Conservation (phyloP, 441 rosid species). For the Syzygium malaccense region DNA sequence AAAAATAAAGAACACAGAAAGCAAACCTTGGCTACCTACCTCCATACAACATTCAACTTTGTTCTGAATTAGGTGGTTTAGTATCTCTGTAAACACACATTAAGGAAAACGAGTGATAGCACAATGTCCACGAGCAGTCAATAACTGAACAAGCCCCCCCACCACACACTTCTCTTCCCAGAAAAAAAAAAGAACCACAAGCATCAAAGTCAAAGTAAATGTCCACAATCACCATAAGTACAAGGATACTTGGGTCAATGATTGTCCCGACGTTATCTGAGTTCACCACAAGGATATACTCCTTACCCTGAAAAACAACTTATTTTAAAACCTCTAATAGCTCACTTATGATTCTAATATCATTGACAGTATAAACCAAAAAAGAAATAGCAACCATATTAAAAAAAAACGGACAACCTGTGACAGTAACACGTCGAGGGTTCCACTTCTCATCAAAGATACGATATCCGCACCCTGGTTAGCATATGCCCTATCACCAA, state of each 20-base stretch:
- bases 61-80: slow-evolving; percentile 3
- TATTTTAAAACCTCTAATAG: not conserved
- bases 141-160: not conserved
- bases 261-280: slow-evolving; percentile 32
- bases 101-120: not conserved
- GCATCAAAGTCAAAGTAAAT: not conserved
- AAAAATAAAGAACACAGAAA: slow-evolving; percentile 1
- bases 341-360: not conserved
- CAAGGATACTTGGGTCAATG: slow-evolving; percentile 59
- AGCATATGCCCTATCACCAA: not conserved
- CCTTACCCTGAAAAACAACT: slow-evolving; percentile 53
- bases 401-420: slow-evolving; percentile 22
- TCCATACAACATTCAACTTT: slow-evolving; percentile 47
- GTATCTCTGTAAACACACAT: not conserved
- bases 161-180: not conserved
- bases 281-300: slow-evolving; percentile 39
- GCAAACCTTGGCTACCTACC: slow-evolving; percentile 23
- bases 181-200: slow-evolving; percentile 10
- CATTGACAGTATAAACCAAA: not conserved
- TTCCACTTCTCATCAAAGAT: slow-evolving; percentile 38
- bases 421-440: slow-evolving; percentile 42
- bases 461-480: slow-evolving; percentile 26
- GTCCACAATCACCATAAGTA: not conserved
- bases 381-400: not conserved
- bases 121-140: not conserved